These are phyloP conservation scores for Moesziomyces sp. DNA, from an alignment of 1,284 basidiomycete species.

Conservation along the genomic window DNA sequence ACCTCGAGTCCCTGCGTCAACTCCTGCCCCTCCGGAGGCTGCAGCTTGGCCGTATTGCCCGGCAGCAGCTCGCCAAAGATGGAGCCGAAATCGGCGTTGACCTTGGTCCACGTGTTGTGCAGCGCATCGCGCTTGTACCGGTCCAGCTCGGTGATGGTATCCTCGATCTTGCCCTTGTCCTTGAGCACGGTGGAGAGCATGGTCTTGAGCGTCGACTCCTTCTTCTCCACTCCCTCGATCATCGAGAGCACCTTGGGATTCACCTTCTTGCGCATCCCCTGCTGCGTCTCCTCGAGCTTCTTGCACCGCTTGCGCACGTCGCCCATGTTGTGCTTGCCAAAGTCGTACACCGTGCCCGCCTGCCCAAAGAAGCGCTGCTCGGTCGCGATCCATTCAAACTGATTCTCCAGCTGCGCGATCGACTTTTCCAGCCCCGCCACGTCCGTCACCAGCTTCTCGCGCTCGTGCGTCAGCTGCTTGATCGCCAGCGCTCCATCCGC, in stretches of 20 bases:
- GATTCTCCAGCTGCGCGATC: constrained; percentile 76
- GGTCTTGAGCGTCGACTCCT: constrained; percentile 84
- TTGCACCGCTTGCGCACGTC: constrained; percentile 77
- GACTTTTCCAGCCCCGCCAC: constrained; percentile 60
- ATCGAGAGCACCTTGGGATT: constrained; percentile 95
- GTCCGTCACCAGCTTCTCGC: constrained; percentile 71
- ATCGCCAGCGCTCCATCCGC: constrained; percentile 78
- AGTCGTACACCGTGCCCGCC: constrained; percentile 84
- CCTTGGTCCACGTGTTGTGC: constrained; percentile 94
- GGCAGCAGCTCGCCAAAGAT: constrained; percentile 97
- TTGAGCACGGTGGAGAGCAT: constrained; percentile 89
- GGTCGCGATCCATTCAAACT: constrained; percentile 86
- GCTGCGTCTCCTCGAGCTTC: constrained; percentile 83
- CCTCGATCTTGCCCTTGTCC: constrained; percentile 95
- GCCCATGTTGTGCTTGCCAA: constrained; percentile 77
- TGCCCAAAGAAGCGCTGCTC: constrained; percentile 86
- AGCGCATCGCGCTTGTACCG: constrained; percentile 93
- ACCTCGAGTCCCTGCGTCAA: constrained; percentile 95
- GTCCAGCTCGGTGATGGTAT: constrained; percentile 92
- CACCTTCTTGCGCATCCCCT: constrained; percentile 91
- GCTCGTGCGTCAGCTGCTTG: constrained; percentile 73
- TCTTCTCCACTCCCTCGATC: constrained; percentile 98
- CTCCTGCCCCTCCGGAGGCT: constrained; percentile 91
- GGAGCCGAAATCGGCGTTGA: constrained; percentile 89
- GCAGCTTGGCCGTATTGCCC: constrained; percentile 94